These are phyloP conservation scores for Trypanosoma scelopori DNA, from an alignment of 208 protist species.

Conservation along the genomic window DNA sequence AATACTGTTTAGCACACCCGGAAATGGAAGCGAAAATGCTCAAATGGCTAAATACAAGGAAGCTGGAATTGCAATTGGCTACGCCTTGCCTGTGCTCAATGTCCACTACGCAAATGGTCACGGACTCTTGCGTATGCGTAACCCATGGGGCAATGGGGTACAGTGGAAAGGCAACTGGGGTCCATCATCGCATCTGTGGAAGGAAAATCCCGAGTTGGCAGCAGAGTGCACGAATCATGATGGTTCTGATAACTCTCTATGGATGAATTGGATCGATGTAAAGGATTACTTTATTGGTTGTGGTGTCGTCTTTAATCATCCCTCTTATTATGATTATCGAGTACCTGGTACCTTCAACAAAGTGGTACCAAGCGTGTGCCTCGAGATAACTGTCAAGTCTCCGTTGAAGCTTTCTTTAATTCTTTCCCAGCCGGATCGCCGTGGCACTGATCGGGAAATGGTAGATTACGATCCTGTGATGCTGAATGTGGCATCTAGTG, in stretches of 20 bases:
- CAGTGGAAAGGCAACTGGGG: conserved; percentile 65
- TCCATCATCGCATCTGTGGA: conserved; percentile 40
- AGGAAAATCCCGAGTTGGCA: conserved; percentile 39
- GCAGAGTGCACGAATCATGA: conserved; percentile 36
- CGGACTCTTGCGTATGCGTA: conserved; percentile 47
- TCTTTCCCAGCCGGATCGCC: conserved; percentile 52
- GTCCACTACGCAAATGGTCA: conserved; percentile 17
- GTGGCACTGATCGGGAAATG: conserved; percentile 27
- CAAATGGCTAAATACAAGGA: conserved; percentile 31
- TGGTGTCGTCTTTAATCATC: conserved; percentile 26
- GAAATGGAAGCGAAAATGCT: conserved; percentile 29
- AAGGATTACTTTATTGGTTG: conserved; percentile 30
- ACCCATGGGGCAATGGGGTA: conserved; percentile 50
- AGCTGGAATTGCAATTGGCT: conserved; percentile 45
- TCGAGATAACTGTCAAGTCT: conserved; percentile 21
- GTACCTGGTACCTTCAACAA: conserved; percentile 26
- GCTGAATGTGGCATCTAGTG: conserved; percentile 39
- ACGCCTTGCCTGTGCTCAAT: conserved; percentile 53
- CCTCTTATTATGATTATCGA: conserved; percentile 26
- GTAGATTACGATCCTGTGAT: conserved; percentile 53
- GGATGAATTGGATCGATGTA: conserved; percentile 41
- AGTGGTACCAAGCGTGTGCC: conserved; percentile 16
- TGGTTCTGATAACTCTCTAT: conserved; percentile 33
- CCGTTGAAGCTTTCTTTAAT: conserved; percentile 34
- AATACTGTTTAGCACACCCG: conserved; percentile 53